These are phyloP conservation scores for Calonectria honghensis DNA, from an alignment of 2,329 filamentous ascomycete genomes.

Conservation along the genomic window DNA sequence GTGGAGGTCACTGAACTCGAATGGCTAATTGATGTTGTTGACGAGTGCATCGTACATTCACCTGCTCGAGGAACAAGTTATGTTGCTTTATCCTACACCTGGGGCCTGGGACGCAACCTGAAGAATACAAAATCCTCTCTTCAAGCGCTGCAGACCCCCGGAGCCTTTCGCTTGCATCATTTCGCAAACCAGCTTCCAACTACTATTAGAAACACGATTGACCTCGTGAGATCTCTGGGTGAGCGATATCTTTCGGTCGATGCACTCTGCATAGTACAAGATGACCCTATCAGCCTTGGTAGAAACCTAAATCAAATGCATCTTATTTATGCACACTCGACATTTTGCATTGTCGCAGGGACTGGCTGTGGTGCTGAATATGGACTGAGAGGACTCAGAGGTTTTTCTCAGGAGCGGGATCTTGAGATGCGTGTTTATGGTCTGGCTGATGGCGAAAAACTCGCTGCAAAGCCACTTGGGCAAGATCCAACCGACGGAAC, in stretches of 20 bases:
- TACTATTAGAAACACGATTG: conserved; percentile 39
- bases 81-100: conserved; percentile 41
- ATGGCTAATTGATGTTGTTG: conserved; percentile 38
- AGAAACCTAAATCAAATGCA: conserved; percentile 44
- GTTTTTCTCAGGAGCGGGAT: conserved; percentile 27
- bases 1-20: conserved; percentile 29
- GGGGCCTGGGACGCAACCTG: conserved; percentile 36
- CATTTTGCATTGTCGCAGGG: conserved; percentile 36
- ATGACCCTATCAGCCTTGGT: conserved; percentile 31
- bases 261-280: conserved; percentile 39
- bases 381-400: conserved; percentile 35
- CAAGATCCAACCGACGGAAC: conserved; percentile 28
- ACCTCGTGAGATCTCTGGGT: conserved; percentile 26
- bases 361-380: conserved; percentile 40
- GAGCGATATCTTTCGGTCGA: conserved; percentile 42
- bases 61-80: conserved; percentile 27
- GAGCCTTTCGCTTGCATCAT: conserved; percentile 11
- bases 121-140: conserved; percentile 36
- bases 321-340: conserved; percentile 38
- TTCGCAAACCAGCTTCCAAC: conserved; percentile 38
- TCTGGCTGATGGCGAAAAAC: conserved; percentile 34
- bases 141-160: conserved; percentile 16
- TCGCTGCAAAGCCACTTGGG: conserved; percentile 5
- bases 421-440: conserved; percentile 35
- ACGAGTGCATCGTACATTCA: conserved; percentile 34